These are phyloP conservation scores for Linaria vulgaris DNA, from an alignment of 257 asterid genomes.

Conservation along the genomic window DNA sequence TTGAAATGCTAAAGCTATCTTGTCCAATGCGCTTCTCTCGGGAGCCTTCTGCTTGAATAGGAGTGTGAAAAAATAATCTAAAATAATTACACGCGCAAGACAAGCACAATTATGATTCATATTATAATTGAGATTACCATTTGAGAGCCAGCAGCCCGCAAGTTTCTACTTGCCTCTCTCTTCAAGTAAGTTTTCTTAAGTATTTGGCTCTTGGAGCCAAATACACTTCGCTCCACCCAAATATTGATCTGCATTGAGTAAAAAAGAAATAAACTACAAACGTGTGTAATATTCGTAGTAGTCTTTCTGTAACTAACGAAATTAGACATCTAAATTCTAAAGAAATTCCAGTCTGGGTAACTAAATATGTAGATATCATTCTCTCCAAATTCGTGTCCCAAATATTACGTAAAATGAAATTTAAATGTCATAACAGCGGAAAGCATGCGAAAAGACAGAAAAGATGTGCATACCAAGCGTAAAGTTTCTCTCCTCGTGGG, in stretches of 20 bases:
- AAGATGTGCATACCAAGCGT: constrained; percentile 63
- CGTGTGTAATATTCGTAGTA: background rate
- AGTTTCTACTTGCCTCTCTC: constrained; percentile 51
- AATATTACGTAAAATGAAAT: too few species aligned
- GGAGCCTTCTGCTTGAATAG: constrained; percentile 49
- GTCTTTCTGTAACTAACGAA: background rate
- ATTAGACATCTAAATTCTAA: background rate
- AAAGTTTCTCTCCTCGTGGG: constrained; percentile 65
- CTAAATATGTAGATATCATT: too few species aligned
- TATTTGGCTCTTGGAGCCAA: constrained; percentile 89
- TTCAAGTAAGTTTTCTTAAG: constrained; percentile 82
- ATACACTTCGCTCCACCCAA: constrained; percentile 97
- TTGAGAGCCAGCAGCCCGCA: constrained; percentile 50
- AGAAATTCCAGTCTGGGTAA: background rate
- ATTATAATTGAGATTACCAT: constrained; percentile 42
- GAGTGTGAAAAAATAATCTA: constrained; percentile 16
- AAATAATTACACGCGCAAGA: constrained; percentile 13
- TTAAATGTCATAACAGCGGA: too few species aligned
- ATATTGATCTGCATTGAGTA: constrained; percentile 56
- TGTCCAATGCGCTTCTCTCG: constrained; percentile 63
- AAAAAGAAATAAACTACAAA: background rate
- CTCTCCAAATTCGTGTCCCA: too few species aligned
- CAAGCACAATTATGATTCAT: constrained; percentile 5
- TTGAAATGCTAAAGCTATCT: constrained; percentile 70
- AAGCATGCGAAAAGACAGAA: constrained; percentile 15